Conservation (phyloP, 257 asterid species). For the Vinca minor region DNA sequence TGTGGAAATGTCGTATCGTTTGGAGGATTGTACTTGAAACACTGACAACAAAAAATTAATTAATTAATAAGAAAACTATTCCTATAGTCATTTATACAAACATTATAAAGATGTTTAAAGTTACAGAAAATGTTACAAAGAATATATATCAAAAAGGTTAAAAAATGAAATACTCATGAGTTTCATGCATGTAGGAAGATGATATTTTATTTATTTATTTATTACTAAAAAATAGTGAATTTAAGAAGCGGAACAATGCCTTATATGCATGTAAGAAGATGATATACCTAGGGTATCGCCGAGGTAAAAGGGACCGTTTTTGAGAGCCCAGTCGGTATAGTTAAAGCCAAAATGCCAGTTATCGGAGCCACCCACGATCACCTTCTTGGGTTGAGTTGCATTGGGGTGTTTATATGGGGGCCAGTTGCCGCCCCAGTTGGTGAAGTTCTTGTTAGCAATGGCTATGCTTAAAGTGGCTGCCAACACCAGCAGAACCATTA, state of each 20-base stretch:
- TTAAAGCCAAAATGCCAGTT: slow-evolving; percentile 64
- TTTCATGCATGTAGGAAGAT: too few species aligned
- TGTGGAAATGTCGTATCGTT: slow-evolving; percentile 49
- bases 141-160: too few species aligned
- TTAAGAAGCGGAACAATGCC: too few species aligned
- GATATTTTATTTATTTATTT: too few species aligned
- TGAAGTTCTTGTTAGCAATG: slow-evolving; percentile 25
- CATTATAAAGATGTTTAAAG: too few species aligned
- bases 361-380: slow-evolving; percentile 50
- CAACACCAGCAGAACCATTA: slow-evolving; percentile 12
- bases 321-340: slow-evolving; percentile 61
- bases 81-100: too few species aligned
- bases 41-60: slow-evolving; percentile 20
- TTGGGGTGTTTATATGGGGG: slow-evolving; percentile 31
- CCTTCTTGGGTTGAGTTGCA: slow-evolving; percentile 22
- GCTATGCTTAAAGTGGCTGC: too few species aligned
- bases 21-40: slow-evolving; percentile 69
- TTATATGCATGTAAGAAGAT: too few species aligned
- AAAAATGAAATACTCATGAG: too few species aligned
- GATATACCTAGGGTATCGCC: slow-evolving; percentile 50
- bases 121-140: too few species aligned
- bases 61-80: too few species aligned
- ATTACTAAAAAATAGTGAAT: too few species aligned
- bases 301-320: slow-evolving; percentile 47
- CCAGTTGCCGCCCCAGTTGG: slow-evolving; percentile 4